Evolutionary conservation across 768 basidiomycete species (phyloP).

Genomic region (Rhodotorula babjevae): DNA sequence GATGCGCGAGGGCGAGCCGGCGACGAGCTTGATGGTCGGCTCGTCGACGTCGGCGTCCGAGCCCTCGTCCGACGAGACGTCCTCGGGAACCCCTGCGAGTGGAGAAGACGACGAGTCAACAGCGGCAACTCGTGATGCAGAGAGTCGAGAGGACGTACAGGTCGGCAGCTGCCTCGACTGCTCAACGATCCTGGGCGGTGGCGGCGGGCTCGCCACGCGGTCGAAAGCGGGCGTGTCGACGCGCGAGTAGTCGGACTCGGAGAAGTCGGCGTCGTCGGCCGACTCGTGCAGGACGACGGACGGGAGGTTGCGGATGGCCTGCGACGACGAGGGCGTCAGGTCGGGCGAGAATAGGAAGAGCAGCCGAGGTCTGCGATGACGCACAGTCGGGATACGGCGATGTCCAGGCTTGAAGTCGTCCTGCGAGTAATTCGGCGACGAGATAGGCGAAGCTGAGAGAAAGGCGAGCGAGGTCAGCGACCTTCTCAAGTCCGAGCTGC

Average conservation of each 20-base stretch:
- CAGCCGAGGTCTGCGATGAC: neutral
- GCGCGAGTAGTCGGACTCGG: slow-evolving; percentile 5
- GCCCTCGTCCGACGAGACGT: slow-evolving; percentile 1
- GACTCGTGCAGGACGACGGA: slow-evolving; percentile 28
- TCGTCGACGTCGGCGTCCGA: slow-evolving; percentile 26
- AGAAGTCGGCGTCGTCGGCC: slow-evolving; percentile 20
- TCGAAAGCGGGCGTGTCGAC: slow-evolving; percentile 12
- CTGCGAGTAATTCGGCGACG: neutral
- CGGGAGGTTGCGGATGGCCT: slow-evolving; percentile 33
- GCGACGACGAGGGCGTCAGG: neutral
- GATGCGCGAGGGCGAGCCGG: slow-evolving; percentile 2
- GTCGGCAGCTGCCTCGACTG: slow-evolving; percentile 20
- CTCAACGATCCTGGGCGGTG: slow-evolving; percentile 24
- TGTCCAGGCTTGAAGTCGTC: slow-evolving; percentile 19
- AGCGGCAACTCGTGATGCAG: too few relatives aligned
- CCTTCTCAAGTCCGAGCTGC: neutral
- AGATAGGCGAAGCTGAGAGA: neutral
- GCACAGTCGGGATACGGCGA: slow-evolving; percentile 29
- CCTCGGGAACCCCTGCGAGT: slow-evolving; percentile 14
- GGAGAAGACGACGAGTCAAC: neutral
- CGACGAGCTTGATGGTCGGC: slow-evolving; percentile 30
- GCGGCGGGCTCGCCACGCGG: slow-evolving; percentile 28
- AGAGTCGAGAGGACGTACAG: neutral
- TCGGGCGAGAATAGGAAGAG: too few relatives aligned
- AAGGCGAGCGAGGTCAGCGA: neutral